A percentile compares a stretch with the other conserved stretches of the same genome.
phyloP scores from a whole-genome alignment of 2,329 filamentous ascomycete genomes.

The Phaeosphaeriaceae sp. region DNA sequence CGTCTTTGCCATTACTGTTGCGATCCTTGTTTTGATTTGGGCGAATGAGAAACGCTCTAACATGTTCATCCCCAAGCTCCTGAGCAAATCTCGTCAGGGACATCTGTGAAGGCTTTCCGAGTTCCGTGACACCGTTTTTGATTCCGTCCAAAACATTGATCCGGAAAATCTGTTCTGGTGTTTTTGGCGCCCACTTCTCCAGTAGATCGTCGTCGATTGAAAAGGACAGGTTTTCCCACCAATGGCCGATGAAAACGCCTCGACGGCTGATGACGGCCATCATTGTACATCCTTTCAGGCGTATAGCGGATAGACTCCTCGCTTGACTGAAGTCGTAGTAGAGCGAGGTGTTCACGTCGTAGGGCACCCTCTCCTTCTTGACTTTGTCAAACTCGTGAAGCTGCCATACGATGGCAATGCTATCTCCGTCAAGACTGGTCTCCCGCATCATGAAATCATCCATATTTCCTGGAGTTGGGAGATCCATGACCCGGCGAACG shows the following conservation, averaged over 20 bases:
- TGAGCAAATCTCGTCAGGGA: not conserved
- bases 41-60: slow-evolving; percentile 3
- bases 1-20: not conserved
- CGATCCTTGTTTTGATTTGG: not conserved
- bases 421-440: not conserved
- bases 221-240: slow-evolving; percentile 10
- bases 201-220: no score
- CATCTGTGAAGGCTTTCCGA: not conserved
- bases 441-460: slow-evolving; percentile 2
- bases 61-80: not conserved
- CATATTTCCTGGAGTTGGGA: not conserved
- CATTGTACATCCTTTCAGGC: slow-evolving; percentile 7
- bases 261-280: slow-evolving; percentile 10
- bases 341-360: slow-evolving; percentile 4
- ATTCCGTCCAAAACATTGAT: not conserved
- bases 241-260: slow-evolving; percentile 8
- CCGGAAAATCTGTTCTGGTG: not conserved
- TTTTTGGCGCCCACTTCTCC: no score
- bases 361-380: not conserved
- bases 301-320: not conserved
- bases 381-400: not conserved
- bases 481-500: slow-evolving; percentile 1
- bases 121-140: not conserved
- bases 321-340: slow-evolving; percentile 1
- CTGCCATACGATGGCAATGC: not conserved